Evolutionary conservation across 139 green algal species (phyloP), one percentile per base, ranked within the genome.

Genomic region (Astrephomene gubernaculifera): DNA sequence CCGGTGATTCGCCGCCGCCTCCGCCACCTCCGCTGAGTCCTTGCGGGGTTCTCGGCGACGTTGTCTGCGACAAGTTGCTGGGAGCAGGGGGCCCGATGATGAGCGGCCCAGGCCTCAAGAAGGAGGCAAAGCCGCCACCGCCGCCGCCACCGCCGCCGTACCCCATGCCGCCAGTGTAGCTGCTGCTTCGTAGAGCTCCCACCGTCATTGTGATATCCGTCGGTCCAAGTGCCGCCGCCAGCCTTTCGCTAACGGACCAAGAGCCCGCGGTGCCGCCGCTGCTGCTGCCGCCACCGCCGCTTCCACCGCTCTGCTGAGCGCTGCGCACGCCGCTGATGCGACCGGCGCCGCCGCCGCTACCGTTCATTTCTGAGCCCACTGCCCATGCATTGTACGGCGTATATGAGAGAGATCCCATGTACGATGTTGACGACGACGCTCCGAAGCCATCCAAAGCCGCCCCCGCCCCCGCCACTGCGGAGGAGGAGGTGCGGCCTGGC

Each of bases 61-160:
- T 25, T 52, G 33, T 36, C 8, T 24, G 38, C 36, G 38, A 25
- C 21, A 80, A 8, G 71, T 49, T 22, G n/a, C 39, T 17, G 25
- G 45, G 78, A 41, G 61, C 63, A 17, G 78, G 43, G 24, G 61
- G 44, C 14, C 52, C 54, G 22, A 88, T 52, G 39, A 82, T 39
- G 24, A 82, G 38, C 7, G 74, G 54, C 25, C 74, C 74, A 9
- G 74, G 74, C 54, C 54, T 45, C 9, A 35, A 45, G 17, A 80
- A 33, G 27, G 17, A n/a, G 31, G 39, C 21, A 9, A 31, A 6
- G 19, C 10, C 38, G 33, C 31, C 44, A 22, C 53, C 53, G 36
- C 73, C 71, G 35, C n/a, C 38, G 38, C 53, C 36, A 22, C 52
- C 54, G 73, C 73, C 36, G 35, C 25, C 38, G 41, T n/a, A n/a